Percentiles rank a stretch among this genome's conserved stretches.
Conservation (phyloP, 768 basidiomycete species). For the Rhodotorula paludigena region DNA sequence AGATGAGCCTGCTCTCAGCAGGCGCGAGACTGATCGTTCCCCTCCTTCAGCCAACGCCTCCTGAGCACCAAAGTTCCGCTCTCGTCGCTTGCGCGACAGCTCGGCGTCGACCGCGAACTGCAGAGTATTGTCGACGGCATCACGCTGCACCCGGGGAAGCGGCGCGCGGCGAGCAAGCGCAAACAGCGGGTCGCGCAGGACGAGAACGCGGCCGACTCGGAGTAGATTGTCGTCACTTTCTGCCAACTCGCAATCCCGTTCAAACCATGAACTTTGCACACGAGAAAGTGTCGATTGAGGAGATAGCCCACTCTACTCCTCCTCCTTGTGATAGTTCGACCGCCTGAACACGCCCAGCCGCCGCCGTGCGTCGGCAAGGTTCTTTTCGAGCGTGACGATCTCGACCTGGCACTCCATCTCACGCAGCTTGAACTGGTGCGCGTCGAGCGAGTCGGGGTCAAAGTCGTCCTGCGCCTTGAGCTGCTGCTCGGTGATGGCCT, state of each 20-base stretch:
- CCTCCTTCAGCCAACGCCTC: constrained; percentile 9
- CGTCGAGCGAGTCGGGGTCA: constrained; percentile 87
- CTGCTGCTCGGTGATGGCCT: constrained; percentile 83
- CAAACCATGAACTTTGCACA: too few relatives aligned
- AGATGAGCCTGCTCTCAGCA: background rate
- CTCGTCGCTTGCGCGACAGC: constrained; percentile 11
- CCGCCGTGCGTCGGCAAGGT: constrained; percentile 59
- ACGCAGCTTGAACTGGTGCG: constrained; percentile 87
- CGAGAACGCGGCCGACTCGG: background rate
- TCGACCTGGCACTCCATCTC: constrained; percentile 99
- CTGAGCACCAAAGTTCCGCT: background rate
- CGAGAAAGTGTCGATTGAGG: too few relatives aligned
- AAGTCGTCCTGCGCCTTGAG: constrained; percentile 64
- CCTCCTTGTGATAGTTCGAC: constrained; percentile 31
- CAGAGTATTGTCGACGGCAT: background rate
- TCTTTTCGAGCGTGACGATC: constrained; percentile 92
- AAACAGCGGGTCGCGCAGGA: background rate
- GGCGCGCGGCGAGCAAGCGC: background rate
- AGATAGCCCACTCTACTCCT: too few relatives aligned
- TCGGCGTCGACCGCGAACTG: constrained; percentile 20
- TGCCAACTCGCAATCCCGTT: too few relatives aligned
- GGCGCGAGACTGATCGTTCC: too few relatives aligned
- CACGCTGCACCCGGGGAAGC: background rate
- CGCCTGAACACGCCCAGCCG: constrained; percentile 41
- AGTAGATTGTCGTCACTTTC: background rate